These are phyloP conservation scores for Grifola frondosa DNA, from an alignment of 1,284 basidiomycete species.

Conservation along the genomic window DNA sequence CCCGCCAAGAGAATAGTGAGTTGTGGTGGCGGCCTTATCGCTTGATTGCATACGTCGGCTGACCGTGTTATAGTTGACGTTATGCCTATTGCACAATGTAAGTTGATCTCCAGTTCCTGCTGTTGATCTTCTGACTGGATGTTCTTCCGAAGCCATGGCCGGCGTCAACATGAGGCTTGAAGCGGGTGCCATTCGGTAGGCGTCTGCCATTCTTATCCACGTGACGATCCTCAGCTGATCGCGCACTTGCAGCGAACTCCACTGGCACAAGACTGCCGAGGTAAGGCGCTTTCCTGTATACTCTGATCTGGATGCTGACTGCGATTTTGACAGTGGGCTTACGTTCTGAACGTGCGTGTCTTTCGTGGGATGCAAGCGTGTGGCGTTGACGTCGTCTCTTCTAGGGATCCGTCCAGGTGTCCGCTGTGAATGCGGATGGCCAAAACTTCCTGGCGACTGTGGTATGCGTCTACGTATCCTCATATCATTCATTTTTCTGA, in stretches of 20 bases:
- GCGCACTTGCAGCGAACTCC: conserved; percentile 52
- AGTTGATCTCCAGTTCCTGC: conserved; percentile 9
- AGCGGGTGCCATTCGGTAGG: conserved; percentile 60
- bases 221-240: conserved; percentile 2
- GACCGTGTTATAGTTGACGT: conserved; percentile 43
- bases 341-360: conserved; percentile 51
- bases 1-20: conserved; percentile 64
- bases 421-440: conserved; percentile 59
- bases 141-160: conserved; percentile 49
- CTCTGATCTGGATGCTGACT: conserved; percentile 8
- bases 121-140: conserved; percentile 2
- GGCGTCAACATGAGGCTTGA: conserved; percentile 71
- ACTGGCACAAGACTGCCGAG: conserved; percentile 73
- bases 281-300: conserved; percentile 32
- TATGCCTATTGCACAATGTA: conserved; percentile 63
- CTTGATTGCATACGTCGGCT: conserved; percentile 1
- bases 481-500: conserved; percentile 4
- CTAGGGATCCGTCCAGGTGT: conserved; percentile 60
- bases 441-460: conserved; percentile 59
- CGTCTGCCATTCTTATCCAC: neutral
- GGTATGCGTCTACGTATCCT: conserved; percentile 12
- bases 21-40: conserved; percentile 1
- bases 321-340: conserved; percentile 52
- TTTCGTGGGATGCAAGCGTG: too few species aligned
- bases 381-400: conserved; percentile 7